These are phyloP conservation scores for Ajuga chamaepitys DNA, from an alignment of 257 asterid genomes.

Conservation along the genomic window DNA sequence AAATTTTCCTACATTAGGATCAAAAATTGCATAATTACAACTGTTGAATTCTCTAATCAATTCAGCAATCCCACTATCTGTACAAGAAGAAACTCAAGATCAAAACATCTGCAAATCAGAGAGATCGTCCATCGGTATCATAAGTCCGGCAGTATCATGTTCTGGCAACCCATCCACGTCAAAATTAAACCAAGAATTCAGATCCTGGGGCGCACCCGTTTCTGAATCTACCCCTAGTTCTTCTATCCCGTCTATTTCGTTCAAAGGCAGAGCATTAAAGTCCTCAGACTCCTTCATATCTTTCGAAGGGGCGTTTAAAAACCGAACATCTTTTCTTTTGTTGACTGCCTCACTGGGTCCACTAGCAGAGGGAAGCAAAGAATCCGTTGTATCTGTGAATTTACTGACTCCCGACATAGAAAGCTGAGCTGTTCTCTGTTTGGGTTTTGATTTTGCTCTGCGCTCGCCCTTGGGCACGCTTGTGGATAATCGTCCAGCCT, in stretches of 20 bases:
- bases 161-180: constrained; percentile 72
- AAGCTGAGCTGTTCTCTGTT: constrained; percentile 82
- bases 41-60: constrained; percentile 25
- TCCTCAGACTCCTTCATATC: constrained; percentile 37
- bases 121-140: constrained; percentile 90
- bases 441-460: constrained; percentile 70
- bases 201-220: constrained; percentile 65
- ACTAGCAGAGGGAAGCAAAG: constrained; percentile 26
- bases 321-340: constrained; percentile 47
- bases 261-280: constrained; percentile 34
- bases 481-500: constrained; percentile 51
- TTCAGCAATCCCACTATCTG: constrained; percentile 46
- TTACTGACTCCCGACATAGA: constrained; percentile 62
- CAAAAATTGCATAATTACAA: constrained; percentile 60
- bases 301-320: constrained; percentile 27
- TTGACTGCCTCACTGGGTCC: constrained; percentile 42
- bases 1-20: constrained; percentile 15
- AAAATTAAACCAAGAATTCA: constrained; percentile 82
- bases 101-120: constrained; percentile 66
- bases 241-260: constrained; percentile 52
- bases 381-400: constrained; percentile 28
- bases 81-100: constrained; percentile 38
- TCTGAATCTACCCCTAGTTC: constrained; percentile 68
- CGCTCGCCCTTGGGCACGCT: constrained; percentile 80
- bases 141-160: constrained; percentile 62